Base-by-base conservation (phyloP, 345 rosid species). In the Euphorbia peplus region DNA sequence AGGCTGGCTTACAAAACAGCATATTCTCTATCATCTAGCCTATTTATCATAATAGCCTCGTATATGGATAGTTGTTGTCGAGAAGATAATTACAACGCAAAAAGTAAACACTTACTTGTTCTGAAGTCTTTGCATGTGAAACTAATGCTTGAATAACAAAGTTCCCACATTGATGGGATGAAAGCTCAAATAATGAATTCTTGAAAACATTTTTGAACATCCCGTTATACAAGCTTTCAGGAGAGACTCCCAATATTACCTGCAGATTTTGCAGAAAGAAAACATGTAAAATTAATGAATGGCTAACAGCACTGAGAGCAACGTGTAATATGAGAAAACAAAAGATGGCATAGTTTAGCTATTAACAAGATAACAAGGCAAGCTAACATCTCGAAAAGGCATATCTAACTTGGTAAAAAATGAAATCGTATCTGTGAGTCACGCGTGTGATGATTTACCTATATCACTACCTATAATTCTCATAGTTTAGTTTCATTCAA, bases 231-330 rank as follows among this genome's bases (percentile, higher is more conserved):
- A 95, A 73, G 71, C 80, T 81, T 75, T 86, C 89, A 53, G 99
- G 92, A 64, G 93, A 84, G 70, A 91, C 98, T 76, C 84, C 93
- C 78, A 95, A 63, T 79, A 95, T 85, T 70, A 95, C 97, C 99
- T 95, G 88, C 77, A 80, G 66, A 71, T 28, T 58, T 28, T n/a
- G n/a, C 28, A 50, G 35, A 67, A 48, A 56, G 8, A 30, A 51
- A 52, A 26, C 48, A 16, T 57, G 24, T 35, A 19, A 55, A 50
- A 14, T 46, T 37, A 5, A 46, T 30, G 51, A 68, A 46, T 25
- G 47, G 16, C 26, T 67, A 30, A 26, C 21, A 57, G 66, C 46
- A 13, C 4, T n/a, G 37, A 59, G 29, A 59, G 22, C 48, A 51
- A 67, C 19, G 24, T 28, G 18, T 30, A 50, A 66, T 26, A 29